A percentile compares a stretch with the other conserved stretches of the same genome.
phyloP scores from a whole-genome alignment of 306 rosid genomes.

The Pyrus bretschneideri region DNA sequence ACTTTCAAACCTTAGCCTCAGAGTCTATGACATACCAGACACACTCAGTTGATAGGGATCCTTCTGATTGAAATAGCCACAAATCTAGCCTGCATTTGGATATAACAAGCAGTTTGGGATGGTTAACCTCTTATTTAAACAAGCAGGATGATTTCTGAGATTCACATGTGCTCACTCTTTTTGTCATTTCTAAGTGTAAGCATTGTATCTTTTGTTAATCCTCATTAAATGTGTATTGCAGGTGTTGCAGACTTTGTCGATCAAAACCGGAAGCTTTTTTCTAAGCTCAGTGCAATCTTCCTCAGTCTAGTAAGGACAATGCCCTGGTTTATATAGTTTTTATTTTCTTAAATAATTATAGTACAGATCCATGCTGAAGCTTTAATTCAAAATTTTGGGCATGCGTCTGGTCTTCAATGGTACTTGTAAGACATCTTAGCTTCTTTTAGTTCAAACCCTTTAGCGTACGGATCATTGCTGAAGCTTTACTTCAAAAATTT shows the following conservation, averaged over 20 bases:
- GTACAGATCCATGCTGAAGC: neutral
- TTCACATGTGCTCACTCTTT: neutral
- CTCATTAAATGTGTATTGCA: slow-evolving; percentile 27
- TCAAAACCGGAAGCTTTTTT: slow-evolving; percentile 56
- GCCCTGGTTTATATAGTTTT: slow-evolving; percentile 5
- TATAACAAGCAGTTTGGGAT: neutral
- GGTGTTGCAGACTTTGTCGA: slow-evolving; percentile 75
- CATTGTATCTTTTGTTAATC: neutral
- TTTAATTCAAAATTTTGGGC: neutral
- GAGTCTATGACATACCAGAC: neutral
- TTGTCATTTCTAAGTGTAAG: neutral
- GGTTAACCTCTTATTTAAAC: neutral
- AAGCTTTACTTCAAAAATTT: neutral
- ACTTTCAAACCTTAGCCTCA: neutral
- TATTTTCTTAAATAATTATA: neutral
- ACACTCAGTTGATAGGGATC: neutral
- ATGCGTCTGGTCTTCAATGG: neutral
- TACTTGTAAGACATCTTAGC: neutral
- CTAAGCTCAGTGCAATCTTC: slow-evolving; percentile 59
- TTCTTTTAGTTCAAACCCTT: neutral
- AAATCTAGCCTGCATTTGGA: neutral
- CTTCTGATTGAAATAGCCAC: neutral
- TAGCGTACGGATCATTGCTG: neutral
- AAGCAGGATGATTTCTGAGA: neutral
- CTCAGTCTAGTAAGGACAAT: slow-evolving; percentile 68